Percentiles rank a stretch among this genome's conserved stretches.
These are phyloP conservation scores for Globisporangium cederbergense DNA, from an alignment of 352 stramenopile genomes.

Conservation along the genomic window DNA sequence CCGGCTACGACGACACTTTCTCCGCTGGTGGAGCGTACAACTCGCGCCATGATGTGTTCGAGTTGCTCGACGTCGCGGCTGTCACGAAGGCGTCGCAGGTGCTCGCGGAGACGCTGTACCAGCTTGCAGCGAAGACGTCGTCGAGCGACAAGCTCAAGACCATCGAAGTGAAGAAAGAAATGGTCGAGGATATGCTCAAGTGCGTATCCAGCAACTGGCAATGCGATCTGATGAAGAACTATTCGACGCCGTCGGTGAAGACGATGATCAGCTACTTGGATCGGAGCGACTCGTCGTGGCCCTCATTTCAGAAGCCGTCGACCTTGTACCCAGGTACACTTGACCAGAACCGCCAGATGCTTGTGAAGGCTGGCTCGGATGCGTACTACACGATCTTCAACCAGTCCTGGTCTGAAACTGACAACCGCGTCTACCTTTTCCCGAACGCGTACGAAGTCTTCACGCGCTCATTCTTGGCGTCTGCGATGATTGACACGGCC, in stretches of 20 bases:
- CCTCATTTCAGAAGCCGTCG: conserved; percentile 46
- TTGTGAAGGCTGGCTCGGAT: conserved; percentile 31
- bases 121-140: conserved; percentile 46
- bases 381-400: conserved; percentile 47
- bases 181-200: conserved; percentile 52
- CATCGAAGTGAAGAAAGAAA: conserved; percentile 50
- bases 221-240: conserved; percentile 67
- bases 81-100: conserved; percentile 66
- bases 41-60: conserved; percentile 63
- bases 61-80: conserved; percentile 39
- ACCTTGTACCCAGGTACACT: conserved; percentile 61
- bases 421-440: conserved; percentile 59
- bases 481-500: conserved; percentile 44
- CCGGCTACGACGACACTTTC: conserved; percentile 65
- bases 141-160: conserved; percentile 33
- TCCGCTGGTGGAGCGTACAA: conserved; percentile 46
- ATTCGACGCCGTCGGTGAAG: conserved; percentile 54
- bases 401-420: conserved; percentile 48
- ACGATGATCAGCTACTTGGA: conserved; percentile 71
- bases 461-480: conserved; percentile 64
- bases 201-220: conserved; percentile 66
- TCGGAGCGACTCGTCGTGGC: conserved; percentile 36
- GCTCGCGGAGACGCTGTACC: conserved; percentile 69
- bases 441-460: conserved; percentile 84
- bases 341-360: conserved; percentile 40